Evolutionary conservation across 2,329 filamentous ascomycete genomes (phyloP).

Genomic region (Cordyceps tenuipes): DNA sequence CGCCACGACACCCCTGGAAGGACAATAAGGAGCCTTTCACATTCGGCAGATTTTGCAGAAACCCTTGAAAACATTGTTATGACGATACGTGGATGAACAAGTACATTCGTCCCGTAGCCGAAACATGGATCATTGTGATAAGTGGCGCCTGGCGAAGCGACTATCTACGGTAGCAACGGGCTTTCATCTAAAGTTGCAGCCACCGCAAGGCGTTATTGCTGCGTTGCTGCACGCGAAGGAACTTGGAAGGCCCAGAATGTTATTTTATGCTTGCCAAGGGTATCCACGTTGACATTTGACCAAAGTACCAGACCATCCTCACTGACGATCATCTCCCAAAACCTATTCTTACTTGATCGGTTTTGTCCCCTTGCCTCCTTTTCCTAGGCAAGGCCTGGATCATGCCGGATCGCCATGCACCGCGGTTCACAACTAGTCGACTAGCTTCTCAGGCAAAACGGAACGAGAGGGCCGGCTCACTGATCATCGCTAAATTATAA

Average conservation of each 20-base stretch:
- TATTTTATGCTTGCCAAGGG: neutral
- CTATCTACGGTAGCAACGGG: neutral
- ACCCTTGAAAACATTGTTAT: neutral
- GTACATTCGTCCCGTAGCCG: no score
- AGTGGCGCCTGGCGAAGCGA: neutral
- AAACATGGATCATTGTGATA: neutral
- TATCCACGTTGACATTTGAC: neutral
- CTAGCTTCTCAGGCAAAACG: neutral
- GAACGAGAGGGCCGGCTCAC: neutral
- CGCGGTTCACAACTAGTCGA: neutral
- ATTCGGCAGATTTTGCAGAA: neutral
- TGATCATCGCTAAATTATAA: neutral
- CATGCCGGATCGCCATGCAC: conserved; percentile 6
- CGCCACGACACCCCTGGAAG: neutral
- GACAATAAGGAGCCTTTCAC: neutral
- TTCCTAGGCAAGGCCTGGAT: neutral
- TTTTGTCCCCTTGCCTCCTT: neutral
- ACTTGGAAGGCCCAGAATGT: neutral
- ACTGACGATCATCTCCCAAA: neutral
- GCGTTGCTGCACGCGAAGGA: neutral
- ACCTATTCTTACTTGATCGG: neutral
- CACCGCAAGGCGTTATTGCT: neutral
- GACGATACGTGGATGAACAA: no score
- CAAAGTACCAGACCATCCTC: neutral
- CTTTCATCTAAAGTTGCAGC: neutral